These are phyloP conservation scores for Paradendryphiella salina DNA, from an alignment of 2,329 filamentous ascomycete species.

Conservation along the genomic window DNA sequence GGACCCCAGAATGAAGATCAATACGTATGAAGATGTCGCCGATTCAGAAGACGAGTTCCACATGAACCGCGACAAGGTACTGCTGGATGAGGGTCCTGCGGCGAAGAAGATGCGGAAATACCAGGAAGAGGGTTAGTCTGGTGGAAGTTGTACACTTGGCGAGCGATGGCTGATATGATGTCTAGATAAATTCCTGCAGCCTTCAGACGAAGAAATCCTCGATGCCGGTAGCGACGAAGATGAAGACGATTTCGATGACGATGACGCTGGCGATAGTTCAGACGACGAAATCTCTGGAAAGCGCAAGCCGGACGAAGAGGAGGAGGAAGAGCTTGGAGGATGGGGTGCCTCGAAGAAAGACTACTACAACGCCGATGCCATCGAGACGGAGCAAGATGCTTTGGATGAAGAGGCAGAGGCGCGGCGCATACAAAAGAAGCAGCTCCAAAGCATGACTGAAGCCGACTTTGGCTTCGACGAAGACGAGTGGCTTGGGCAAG, in stretches of 20 bases:
- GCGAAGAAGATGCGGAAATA: constrained; percentile 75
- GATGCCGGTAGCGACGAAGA: constrained; percentile 53
- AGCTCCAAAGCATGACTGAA: constrained; percentile 83
- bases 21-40: constrained; percentile 79
- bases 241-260: constrained; percentile 45
- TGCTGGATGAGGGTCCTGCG: constrained; percentile 78
- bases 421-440: constrained; percentile 85
- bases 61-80: constrained; percentile 79
- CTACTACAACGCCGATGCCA: constrained; percentile 86
- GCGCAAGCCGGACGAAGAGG: constrained; percentile 53
- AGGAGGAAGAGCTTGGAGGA: constrained; percentile 65
- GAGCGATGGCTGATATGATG: constrained; percentile 4
- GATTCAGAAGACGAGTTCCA: constrained; percentile 95
- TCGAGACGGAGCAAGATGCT: constrained; percentile 72
- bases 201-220: constrained; percentile 66
- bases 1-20: constrained; percentile 60
- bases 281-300: constrained; percentile 41
- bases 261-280: constrained; percentile 41
- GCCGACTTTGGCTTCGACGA: constrained; percentile 94
- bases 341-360: constrained; percentile 90
- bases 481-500: constrained; percentile 72
- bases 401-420: constrained; percentile 92
- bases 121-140: constrained; percentile 63
- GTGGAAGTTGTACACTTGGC: constrained; percentile 1
- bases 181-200: constrained; percentile 60